Evolutionary conservation across 73 alveolate species (phyloP).

Genomic region (Halteria grandinella): DNA sequence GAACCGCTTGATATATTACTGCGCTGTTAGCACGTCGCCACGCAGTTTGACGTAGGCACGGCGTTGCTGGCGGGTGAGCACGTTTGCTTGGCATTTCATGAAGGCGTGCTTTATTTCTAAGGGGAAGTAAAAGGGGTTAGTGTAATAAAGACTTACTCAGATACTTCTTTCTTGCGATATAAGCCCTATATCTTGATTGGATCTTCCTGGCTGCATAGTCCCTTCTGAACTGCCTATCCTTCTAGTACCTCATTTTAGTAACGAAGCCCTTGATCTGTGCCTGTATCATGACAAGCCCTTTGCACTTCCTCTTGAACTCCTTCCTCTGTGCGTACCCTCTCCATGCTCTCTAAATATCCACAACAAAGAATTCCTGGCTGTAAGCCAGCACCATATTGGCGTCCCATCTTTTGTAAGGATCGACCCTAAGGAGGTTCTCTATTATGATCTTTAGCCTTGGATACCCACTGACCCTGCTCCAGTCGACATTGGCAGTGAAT

Average conservation of each 20-base stretch:
- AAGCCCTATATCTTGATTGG: constrained; percentile 53
- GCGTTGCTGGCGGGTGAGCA: constrained; percentile 60
- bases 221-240: constrained; percentile 37
- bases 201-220: constrained; percentile 61
- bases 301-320: constrained; percentile 58
- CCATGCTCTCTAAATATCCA: constrained; percentile 71
- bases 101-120: constrained; percentile 32
- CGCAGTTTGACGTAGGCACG: constrained; percentile 63
- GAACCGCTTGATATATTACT: constrained; percentile 62
- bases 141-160: too few relatives aligned
- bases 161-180: constrained; percentile 20
- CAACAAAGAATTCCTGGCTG: constrained; percentile 65
- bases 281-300: constrained; percentile 66
- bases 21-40: constrained; percentile 44
- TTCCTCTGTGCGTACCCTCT: constrained; percentile 66
- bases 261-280: constrained; percentile 66
- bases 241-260: constrained; percentile 45
- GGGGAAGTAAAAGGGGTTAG: too few relatives aligned
- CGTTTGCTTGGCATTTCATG: constrained; percentile 69
- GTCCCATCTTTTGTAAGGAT: constrained; percentile 76
- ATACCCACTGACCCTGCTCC: constrained; percentile 55
- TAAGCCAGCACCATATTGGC: constrained; percentile 69
- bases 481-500: constrained; percentile 66
- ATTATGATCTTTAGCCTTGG: constrained; percentile 65
- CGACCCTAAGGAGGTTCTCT: constrained; percentile 65